These are phyloP conservation scores for Cornus kousa DNA, from an alignment of 148 eudicot genomes.

Conservation along the genomic window DNA sequence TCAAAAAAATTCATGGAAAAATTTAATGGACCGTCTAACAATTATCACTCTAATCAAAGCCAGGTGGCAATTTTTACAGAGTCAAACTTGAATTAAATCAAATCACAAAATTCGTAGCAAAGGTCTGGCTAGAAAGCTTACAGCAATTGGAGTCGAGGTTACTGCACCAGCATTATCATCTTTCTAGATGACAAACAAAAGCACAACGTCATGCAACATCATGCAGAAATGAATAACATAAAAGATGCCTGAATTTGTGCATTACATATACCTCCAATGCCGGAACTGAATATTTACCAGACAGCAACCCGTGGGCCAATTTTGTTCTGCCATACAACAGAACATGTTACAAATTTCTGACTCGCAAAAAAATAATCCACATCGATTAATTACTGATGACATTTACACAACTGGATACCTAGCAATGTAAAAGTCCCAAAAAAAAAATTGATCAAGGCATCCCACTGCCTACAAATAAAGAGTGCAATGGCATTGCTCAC, in stretches of 20 bases:
- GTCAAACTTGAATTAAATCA: not conserved
- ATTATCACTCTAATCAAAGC: not conserved
- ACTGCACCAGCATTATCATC: conserved; percentile 30
- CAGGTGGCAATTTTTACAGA: not conserved
- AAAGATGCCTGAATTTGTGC: not conserved
- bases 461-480: no score
- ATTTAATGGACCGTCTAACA: not conserved
- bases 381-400: not conserved
- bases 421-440: not conserved
- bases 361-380: not conserved
- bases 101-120: not conserved
- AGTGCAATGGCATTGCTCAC: not conserved
- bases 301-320: conserved; percentile 84
- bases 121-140: conserved; percentile 23
- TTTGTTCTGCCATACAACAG: conserved; percentile 54
- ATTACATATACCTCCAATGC: conserved; percentile 57
- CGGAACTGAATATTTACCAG: conserved; percentile 86
- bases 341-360: not conserved
- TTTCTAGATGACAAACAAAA: conserved; percentile 20
- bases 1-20: no score
- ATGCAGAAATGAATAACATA: conserved; percentile 6
- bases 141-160: conserved; percentile 23
- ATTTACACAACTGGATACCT: not conserved
- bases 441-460: not conserved
- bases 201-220: not conserved